A percentile compares a stretch with the other conserved stretches of the same genome.
These are phyloP conservation scores for Pholiota microspora DNA, from an alignment of 768 basidiomycete genomes.

Conservation along the genomic window DNA sequence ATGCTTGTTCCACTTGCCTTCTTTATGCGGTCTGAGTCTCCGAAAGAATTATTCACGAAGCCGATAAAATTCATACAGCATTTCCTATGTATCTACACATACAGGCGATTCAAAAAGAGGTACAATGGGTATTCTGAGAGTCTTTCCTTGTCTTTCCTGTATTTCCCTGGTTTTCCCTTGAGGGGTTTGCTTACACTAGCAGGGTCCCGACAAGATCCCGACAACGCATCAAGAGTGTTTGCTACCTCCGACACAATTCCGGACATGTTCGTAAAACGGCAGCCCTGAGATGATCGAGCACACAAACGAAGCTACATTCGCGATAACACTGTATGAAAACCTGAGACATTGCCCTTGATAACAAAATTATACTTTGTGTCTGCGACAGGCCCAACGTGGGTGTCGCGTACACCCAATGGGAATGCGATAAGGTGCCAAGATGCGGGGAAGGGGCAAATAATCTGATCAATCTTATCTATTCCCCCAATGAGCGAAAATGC, in stretches of 20 bases:
- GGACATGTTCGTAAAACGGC: neutral
- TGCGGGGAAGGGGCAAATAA: neutral
- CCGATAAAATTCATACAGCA: too few relatives aligned
- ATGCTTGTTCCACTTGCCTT: too few relatives aligned
- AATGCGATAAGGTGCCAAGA: neutral
- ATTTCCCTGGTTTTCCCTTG: too few relatives aligned
- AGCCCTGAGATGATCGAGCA: neutral
- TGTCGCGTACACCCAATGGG: neutral
- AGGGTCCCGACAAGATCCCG: neutral
- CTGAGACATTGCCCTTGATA: neutral
- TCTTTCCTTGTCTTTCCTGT: too few relatives aligned
- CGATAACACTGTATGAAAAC: neutral
- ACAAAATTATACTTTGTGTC: neutral
- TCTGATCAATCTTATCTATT: slow-evolving; percentile 20
- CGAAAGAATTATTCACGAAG: too few relatives aligned
- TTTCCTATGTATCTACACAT: too few relatives aligned
- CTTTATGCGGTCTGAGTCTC: too few relatives aligned
- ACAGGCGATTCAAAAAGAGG: too few relatives aligned
- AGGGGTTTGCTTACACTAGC: too few relatives aligned
- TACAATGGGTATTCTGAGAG: too few relatives aligned
- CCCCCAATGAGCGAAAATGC: slow-evolving; percentile 22
- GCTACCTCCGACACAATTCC: neutral
- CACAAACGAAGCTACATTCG: neutral
- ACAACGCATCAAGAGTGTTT: neutral
- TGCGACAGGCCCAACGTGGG: neutral